Evolutionary conservation across 805 yeast genomes (phyloP), one percentile per base, ranked within the genome.

Genomic region (Myxozyma geophila): DNA sequence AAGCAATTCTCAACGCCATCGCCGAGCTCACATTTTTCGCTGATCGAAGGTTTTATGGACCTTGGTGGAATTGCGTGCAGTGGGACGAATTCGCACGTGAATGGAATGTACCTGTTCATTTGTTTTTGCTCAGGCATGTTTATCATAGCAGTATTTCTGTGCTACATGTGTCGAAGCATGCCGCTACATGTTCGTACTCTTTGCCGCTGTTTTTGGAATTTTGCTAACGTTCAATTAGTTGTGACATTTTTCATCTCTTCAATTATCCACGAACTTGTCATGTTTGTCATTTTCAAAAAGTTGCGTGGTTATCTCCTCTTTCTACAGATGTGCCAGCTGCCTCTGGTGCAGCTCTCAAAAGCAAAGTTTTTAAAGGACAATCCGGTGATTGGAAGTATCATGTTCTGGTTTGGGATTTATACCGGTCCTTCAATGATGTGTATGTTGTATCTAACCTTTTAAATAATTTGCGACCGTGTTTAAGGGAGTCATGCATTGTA

Each of bases 61-160:
- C 91, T 50, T 96, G 99, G 99, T 95, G 99, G 99, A 90, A 92
- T 70, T 89, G 96, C 66, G 85, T 88, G 19, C 88, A 90, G 48
- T 95, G 98, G 97, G 89, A 89, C 62, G 92, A 92, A 73, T 95
- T 90, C 75, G 88, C 97, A 10, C 81, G 98, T 68, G 86, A 89
- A 66, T 96, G 99, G 99, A 95, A 95, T 74, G 83, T 84, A 9
- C 97, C 98, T 0, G 98, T 95, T 23, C 97, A 95, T 74, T 83
- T 85, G 72, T 95, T 95, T 70, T 78, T 95, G 63, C 79, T 92
- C 51, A 83, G 98, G 68, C 99, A 96, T 74, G 98, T 95, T 1
- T 96, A 95, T 75, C 97, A 92, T 74, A 87, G 96, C 33, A 85
- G 95, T 9, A 89, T 93, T 63, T 85, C 95, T 69, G 86, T 91